Base-by-base conservation (phyloP, 305 asterid genomes). In the Stenogyne calaminthoides region DNA sequence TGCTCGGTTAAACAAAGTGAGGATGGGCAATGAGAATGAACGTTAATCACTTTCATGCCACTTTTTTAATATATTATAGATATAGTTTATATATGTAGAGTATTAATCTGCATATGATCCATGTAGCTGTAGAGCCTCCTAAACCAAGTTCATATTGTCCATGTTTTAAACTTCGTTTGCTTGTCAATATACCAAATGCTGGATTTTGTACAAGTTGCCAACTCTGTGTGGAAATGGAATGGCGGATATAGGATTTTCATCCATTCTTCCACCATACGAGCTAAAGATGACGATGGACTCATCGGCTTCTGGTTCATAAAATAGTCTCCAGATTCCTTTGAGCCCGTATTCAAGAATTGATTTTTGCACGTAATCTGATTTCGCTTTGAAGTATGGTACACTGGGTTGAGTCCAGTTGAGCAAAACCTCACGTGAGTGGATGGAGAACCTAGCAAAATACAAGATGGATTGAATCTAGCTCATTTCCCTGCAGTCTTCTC, bases 191-290 rank as follows among this genome's bases (percentile, higher is more conserved):
- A 71, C 72, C 4, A n/a, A 9, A 18, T 79, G 77, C 9, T 80
- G 75, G 11, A 80, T 67, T 76, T 66, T 79, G 58, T 70, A 80
- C 59, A 80, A 52, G 40, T 71, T 67, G 3, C 83, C 83, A 0
- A 72, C 44, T 12, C 83, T 67, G 54, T 80, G 83, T 0, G 73
- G 78, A 37, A 66, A 74, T 6, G 67, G 78, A 42, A 25, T 65
- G 37, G 69, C 10, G 0, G 69, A 64, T 64, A 40, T 56, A 1
- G 69, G 39, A 64, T 40, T 64, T 20, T 64, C 69, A 19, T 40
- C 55, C 69, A 64, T 64, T 64, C 11, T 60, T n/a, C n/a, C n/a
- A n/a, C n/a, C n/a, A n/a, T n/a, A n/a, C n/a, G n/a, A n/a, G n/a
- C n/a, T n/a, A n/a, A n/a, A n/a, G n/a, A n/a, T n/a, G n/a, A n/a